phyloP scores from a whole-genome alignment of 179 eudicot species.

The Spinacia oleracea region DNA sequence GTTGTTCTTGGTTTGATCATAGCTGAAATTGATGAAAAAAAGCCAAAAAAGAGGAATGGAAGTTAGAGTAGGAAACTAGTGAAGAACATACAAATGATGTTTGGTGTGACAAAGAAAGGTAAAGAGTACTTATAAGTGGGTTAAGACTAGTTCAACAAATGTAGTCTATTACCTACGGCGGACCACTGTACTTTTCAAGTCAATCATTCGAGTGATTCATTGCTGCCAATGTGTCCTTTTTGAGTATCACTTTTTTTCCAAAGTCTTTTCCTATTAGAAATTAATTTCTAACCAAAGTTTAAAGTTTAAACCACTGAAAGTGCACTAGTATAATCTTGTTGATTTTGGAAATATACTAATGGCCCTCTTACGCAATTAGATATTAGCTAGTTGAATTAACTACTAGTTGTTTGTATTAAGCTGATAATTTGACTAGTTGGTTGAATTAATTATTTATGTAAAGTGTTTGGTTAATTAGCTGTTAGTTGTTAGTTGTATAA shows the following conservation, averaged over 20 bases:
- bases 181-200: slow-evolving; percentile 10
- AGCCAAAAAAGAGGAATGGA: slow-evolving; percentile 5
- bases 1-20: neutral
- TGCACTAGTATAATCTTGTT: no score
- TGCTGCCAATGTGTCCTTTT: slow-evolving; percentile 1
- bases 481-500: no score
- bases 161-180: slow-evolving; percentile 18
- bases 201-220: slow-evolving; percentile 14
- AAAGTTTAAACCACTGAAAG: no score
- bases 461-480: no score
- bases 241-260: neutral
- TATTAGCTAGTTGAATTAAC: no score
- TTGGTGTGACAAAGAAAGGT: slow-evolving; percentile 2
- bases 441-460: no score
- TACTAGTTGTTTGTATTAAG: no score
- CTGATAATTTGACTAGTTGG: no score
- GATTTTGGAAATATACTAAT: no score
- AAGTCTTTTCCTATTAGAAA: neutral
- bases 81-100: no score
- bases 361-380: no score
- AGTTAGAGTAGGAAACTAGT: neutral
- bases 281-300: no score
- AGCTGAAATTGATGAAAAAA: neutral
- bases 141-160: slow-evolving; percentile 36
- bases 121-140: slow-evolving; percentile 37